Conservation (phyloP, 768 basidiomycete genomes). For the Wakefieldia striispora region DNA sequence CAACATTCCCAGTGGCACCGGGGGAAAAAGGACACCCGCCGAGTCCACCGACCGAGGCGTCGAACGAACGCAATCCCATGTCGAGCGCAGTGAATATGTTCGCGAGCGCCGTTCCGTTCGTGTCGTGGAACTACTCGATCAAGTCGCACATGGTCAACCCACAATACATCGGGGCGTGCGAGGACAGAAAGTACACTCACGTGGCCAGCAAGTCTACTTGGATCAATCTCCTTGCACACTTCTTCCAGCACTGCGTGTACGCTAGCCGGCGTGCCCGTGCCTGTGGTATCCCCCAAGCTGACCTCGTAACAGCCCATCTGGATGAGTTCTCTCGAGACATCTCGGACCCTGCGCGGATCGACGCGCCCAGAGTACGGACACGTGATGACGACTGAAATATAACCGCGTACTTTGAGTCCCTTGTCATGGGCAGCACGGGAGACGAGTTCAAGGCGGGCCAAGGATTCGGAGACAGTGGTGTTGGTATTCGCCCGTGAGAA, state of each 20-base stretch:
- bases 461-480: conserved; percentile 64
- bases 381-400: conserved; percentile 78
- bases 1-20: conserved; percentile 92
- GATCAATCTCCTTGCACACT: conserved; percentile 58
- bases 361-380: conserved; percentile 88
- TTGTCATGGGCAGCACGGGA: conserved; percentile 54
- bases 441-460: conserved; percentile 62
- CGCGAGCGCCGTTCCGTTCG: conserved; percentile 78
- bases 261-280: conserved; percentile 72
- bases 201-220: conserved; percentile 66
- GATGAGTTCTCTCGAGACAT: conserved; percentile 65
- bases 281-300: conserved; percentile 90
- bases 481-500: conserved; percentile 89
- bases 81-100: conserved; percentile 72
- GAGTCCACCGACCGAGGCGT: conserved; percentile 81
- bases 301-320: conserved; percentile 97
- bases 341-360: conserved; percentile 59
- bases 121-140: conserved; percentile 78
- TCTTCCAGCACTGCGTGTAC: conserved; percentile 69
- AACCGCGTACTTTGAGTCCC: conserved; percentile 75
- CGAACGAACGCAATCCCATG: conserved; percentile 78
- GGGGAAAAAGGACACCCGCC: conserved; percentile 97
- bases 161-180: too few species aligned
- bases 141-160: neutral
- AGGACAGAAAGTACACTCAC: conserved; percentile 27